Percentiles rank a stretch among this genome's conserved stretches.
Evolutionary conservation across 2,329 filamentous ascomycete genomes (phyloP).

Genomic region (Chrysoporthe puriensis): DNA sequence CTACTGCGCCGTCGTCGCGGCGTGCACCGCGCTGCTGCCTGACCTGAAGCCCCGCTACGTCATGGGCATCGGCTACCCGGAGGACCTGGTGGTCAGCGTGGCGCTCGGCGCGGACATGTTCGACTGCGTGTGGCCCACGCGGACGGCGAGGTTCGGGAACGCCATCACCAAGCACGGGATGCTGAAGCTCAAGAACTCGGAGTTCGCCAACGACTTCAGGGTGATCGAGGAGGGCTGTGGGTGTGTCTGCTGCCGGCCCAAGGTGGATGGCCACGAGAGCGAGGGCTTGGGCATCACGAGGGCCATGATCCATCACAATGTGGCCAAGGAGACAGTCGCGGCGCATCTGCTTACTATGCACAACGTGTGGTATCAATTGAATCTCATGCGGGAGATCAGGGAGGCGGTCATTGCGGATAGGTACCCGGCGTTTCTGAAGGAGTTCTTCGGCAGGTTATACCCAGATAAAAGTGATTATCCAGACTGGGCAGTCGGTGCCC

Average conservation of each 20-base stretch:
- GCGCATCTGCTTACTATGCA: slow-evolving; percentile 87
- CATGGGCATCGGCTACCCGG: slow-evolving; percentile 98
- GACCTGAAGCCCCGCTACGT: slow-evolving; percentile 96
- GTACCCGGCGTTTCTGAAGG: slow-evolving; percentile 76
- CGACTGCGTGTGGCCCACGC: slow-evolving; percentile 97
- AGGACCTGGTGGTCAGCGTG: slow-evolving; percentile 91
- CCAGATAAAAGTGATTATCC: slow-evolving; percentile 70
- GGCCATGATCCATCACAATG: slow-evolving; percentile 89
- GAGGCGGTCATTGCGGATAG: slow-evolving; percentile 79
- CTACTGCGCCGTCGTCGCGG: slow-evolving; percentile 86
- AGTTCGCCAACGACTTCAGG: slow-evolving; percentile 77
- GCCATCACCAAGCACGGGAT: slow-evolving; percentile 81
- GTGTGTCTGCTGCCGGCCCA: slow-evolving; percentile 75
- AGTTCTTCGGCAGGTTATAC: slow-evolving; percentile 80
- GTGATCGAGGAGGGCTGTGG: slow-evolving; percentile 83
- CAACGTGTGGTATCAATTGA: slow-evolving; percentile 90
- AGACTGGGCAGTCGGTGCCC: slow-evolving; percentile 79
- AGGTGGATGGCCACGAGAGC: slow-evolving; percentile 54
- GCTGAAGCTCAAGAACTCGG: slow-evolving; percentile 80
- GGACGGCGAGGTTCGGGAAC: slow-evolving; percentile 95
- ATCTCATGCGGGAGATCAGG: slow-evolving; percentile 76
- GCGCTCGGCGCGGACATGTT: slow-evolving; percentile 99
- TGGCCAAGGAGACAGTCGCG: slow-evolving; percentile 91
- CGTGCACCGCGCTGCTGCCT: slow-evolving; percentile 84
- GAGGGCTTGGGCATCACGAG: slow-evolving; percentile 76